phyloP scores from a whole-genome alignment of 169 alveolate species.

The Cardiosporidium cionae region DNA sequence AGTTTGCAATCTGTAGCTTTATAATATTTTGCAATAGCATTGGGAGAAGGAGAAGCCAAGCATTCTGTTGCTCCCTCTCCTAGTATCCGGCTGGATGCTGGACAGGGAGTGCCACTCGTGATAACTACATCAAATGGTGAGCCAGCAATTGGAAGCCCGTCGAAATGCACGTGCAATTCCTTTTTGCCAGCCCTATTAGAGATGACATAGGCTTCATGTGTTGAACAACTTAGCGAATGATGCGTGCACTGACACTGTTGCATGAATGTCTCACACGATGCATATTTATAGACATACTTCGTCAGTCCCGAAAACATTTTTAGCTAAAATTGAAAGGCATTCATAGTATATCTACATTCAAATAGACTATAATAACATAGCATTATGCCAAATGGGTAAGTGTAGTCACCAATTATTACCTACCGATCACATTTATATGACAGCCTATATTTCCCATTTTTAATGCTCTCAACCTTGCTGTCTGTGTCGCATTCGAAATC shows the following conservation, averaged over 20 bases:
- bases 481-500: too few species aligned
- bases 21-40: slow-evolving; percentile 9
- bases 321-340: too few species aligned
- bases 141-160: slow-evolving; percentile 50
- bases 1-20: not conserved
- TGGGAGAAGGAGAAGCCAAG: slow-evolving; percentile 40
- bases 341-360: too few species aligned
- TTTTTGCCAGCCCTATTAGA: slow-evolving; percentile 36
- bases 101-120: slow-evolving; percentile 26
- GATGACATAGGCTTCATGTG: too few species aligned
- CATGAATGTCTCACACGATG: not conserved
- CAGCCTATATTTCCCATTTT: too few species aligned
- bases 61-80: slow-evolving; percentile 38
- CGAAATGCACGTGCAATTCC: slow-evolving; percentile 32
- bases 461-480: too few species aligned
- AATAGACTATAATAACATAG: too few species aligned
- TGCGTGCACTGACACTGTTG: not conserved
- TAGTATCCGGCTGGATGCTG: slow-evolving; percentile 36
- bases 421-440: too few species aligned
- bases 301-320: too few species aligned
- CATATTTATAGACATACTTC: not conserved
- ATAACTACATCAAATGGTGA: slow-evolving; percentile 42
- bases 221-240: too few species aligned
- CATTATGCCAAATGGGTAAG: too few species aligned
- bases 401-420: too few species aligned